Evolutionary conservation across 176 grass and related monocot species (phyloP).

Genomic region (Pontederia crassipes): DNA sequence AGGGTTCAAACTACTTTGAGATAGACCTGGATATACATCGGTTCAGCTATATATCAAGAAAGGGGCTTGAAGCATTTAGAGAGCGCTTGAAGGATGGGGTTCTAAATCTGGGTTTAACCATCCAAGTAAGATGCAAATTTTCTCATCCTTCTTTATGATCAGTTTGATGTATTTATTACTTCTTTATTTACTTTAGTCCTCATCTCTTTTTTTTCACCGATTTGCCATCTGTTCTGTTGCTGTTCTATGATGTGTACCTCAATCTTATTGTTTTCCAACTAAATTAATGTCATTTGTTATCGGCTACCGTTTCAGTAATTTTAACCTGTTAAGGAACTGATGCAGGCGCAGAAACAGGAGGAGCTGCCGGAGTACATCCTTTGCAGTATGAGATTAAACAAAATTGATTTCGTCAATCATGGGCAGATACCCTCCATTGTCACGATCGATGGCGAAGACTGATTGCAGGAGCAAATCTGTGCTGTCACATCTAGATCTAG

Average conservation of each 20-base stretch:
- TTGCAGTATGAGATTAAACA: conserved; percentile 83
- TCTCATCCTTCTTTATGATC: too few relatives aligned
- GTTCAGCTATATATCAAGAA: conserved; percentile 79
- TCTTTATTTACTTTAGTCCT: too few relatives aligned
- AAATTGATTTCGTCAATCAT: conserved; percentile 53
- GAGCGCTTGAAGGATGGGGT: conserved; percentile 63
- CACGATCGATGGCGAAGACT: conserved; percentile 28
- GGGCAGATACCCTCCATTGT: conserved; percentile 82
- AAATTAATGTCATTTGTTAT: neutral
- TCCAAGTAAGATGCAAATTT: conserved; percentile 41
- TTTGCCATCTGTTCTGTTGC: too few relatives aligned
- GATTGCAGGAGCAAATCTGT: neutral
- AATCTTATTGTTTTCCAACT: neutral
- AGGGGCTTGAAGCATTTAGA: conserved; percentile 68
- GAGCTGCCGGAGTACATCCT: conserved; percentile 90
- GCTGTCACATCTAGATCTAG: too few relatives aligned
- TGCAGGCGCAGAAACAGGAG: conserved; percentile 95
- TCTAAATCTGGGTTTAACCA: conserved; percentile 68
- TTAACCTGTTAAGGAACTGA: neutral
- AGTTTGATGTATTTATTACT: too few relatives aligned
- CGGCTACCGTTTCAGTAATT: neutral
- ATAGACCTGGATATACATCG: conserved; percentile 87
- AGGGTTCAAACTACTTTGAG: conserved; percentile 97
- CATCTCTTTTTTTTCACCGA: too few relatives aligned
- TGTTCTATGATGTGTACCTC: too few relatives aligned